Base-by-base conservation (phyloP, 176 grass and related monocot genomes). In the Thinopyrum elongatum region DNA sequence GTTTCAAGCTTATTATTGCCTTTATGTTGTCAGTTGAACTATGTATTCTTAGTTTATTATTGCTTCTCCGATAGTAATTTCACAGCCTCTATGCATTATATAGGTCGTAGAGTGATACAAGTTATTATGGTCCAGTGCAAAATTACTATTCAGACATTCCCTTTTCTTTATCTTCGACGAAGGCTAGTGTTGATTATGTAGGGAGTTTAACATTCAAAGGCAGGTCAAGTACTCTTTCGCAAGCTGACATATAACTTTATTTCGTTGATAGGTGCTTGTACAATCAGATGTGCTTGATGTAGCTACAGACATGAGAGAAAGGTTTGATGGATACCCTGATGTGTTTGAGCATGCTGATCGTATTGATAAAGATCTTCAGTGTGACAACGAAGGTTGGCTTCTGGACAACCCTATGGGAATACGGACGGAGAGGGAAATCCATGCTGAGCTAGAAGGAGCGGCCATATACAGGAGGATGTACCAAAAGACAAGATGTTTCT, bases 381-480 rank as follows among this genome's bases (percentile, higher is more conserved):
- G 90, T 30, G 82, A 95, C 15, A 27, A 87, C 3, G 75, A 94
- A 83, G 96, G 96, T 58, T 98, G 93, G 96, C 88, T 98, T 77
- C 63, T 90, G 11, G 44, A 87, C 17, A 95, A 95, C 51, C 96
- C 92, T 61, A 88, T 95, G 93, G 90, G 93, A 46, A 98, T 95
- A 86, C 79, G 90, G 65, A 98, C 96, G 11, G 93, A 98, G 82
- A 91, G 92, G 87, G 96, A 95, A 82, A 92, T 98, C 60, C 93
- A 98, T 92, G 96, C 92, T 1, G 91, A 94, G 76, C 80, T 92
- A 16, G 93, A 95, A 94, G 90, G 96, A 25, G 88, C 88, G 26
- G 92, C 79, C 19, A 98, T 98, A 85, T 95, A 95, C 82, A 94
- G 93, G 85, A 82, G 96, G 59, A 90, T 98, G 88, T 98, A 98